phyloP scores from a whole-genome alignment of 2,329 filamentous ascomycete genomes.

The Phialophora macrospora region DNA sequence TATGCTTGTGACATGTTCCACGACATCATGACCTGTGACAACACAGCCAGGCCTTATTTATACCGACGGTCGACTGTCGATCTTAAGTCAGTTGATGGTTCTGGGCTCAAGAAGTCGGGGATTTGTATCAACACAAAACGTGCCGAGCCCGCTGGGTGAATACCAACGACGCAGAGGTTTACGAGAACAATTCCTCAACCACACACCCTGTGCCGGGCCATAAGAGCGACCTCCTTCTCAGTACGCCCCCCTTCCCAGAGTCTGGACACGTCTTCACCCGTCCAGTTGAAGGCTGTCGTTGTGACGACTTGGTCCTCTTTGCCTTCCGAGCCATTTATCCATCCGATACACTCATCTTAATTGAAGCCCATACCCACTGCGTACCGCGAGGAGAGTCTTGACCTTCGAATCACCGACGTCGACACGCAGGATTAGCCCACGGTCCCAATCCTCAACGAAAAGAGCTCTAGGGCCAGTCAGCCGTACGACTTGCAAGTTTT shows the following conservation, averaged over 20 bases:
- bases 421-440: not conserved
- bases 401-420: not conserved
- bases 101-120: not conserved
- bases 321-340: not conserved
- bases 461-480: not conserved
- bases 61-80: constrained; percentile 10
- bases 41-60: constrained; percentile 15
- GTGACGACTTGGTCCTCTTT: not conserved
- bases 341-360: not conserved
- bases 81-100: not conserved
- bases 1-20: constrained; percentile 25
- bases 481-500: not conserved
- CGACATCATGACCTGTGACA: constrained; percentile 13
- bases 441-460: not conserved
- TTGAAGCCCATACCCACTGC: not conserved
- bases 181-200: not conserved
- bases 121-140: not conserved
- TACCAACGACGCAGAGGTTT: no score
- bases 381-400: not conserved
- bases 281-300: not conserved
- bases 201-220: not conserved
- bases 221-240: not conserved
- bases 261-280: not conserved
- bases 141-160: not conserved
- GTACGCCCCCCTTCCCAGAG: not conserved